Conservation (phyloP, 257 asterid species). For the Capsicum chinense region DNA sequence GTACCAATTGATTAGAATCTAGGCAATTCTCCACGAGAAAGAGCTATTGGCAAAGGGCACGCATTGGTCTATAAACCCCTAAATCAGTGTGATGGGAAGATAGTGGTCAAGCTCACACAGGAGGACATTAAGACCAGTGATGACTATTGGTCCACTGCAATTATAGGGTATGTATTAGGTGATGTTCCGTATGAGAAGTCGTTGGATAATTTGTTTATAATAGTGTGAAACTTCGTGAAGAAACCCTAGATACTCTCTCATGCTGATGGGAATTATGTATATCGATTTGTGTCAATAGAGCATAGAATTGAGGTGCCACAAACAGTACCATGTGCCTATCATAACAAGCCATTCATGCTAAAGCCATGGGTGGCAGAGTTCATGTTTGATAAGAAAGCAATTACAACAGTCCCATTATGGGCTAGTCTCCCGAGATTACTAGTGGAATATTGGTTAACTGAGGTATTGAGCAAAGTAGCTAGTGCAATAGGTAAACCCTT, state of each 20-base stretch:
- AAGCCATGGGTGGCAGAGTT: too few species aligned
- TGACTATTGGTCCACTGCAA: accelerated
- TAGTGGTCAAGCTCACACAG: too few species aligned
- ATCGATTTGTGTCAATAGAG: not conserved
- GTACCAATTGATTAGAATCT: too few species aligned
- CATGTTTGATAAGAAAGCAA: too few species aligned
- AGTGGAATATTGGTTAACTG: too few species aligned
- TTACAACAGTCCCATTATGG: not conserved
- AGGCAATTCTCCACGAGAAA: too few species aligned
- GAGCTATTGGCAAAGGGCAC: too few species aligned
- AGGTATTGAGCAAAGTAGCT: too few species aligned
- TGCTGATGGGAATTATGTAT: not conserved
- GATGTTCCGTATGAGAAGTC: not conserved
- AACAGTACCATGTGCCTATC: not conserved
- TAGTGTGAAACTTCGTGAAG: not conserved
- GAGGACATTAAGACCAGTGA: too few species aligned
- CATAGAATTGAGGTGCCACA: not conserved
- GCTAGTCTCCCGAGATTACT: not conserved
- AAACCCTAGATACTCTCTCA: not conserved
- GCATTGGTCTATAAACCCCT: too few species aligned
- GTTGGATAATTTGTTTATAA: not conserved
- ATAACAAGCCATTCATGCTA: not conserved
- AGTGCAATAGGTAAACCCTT: too few species aligned
- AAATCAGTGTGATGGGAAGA: too few species aligned
- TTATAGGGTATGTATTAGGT: not conserved